Percentiles rank a stretch among this genome's conserved stretches.
These are phyloP conservation scores for Corinectria fuckeliana DNA, from an alignment of 2,329 filamentous ascomycete genomes.

Conservation along the genomic window DNA sequence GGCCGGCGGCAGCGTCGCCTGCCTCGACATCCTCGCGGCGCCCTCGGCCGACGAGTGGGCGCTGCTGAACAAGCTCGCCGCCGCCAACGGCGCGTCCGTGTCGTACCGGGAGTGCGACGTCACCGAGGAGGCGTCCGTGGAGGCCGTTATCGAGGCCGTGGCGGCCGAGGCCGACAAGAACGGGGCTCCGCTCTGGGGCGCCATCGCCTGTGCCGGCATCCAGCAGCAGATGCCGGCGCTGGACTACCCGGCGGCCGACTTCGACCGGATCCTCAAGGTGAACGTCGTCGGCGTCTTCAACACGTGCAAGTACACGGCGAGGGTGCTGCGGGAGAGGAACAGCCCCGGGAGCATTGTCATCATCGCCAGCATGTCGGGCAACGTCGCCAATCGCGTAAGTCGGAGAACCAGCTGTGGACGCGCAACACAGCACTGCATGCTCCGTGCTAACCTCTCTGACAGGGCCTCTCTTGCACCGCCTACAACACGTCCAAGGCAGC, in stretches of 20 bases:
- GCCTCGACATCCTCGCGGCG: slow-evolving; percentile 52
- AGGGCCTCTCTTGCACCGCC: slow-evolving; percentile 68
- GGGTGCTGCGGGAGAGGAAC: slow-evolving; percentile 55
- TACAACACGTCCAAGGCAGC: slow-evolving; percentile 70
- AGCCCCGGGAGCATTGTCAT: slow-evolving; percentile 56
- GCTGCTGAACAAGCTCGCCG: slow-evolving; percentile 49
- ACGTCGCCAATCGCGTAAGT: slow-evolving; percentile 57
- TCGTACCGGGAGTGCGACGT: slow-evolving; percentile 55
- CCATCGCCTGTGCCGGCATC: slow-evolving; percentile 56
- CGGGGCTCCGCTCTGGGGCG: slow-evolving; percentile 45
- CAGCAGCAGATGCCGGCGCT: slow-evolving; percentile 54
- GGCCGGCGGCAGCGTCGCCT: slow-evolving; percentile 56
- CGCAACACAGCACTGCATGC: not conserved
- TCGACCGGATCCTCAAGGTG: slow-evolving; percentile 72
- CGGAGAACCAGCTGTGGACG: not conserved
- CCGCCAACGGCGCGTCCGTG: slow-evolving; percentile 41
- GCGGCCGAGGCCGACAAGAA: slow-evolving; percentile 42
- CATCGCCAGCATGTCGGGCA: slow-evolving; percentile 57
- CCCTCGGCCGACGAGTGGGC: slow-evolving; percentile 50
- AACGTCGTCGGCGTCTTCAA: slow-evolving; percentile 75
- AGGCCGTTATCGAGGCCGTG: slow-evolving; percentile 45
- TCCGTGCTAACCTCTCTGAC: not conserved
- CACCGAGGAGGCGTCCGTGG: slow-evolving; percentile 50
- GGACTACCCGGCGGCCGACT: slow-evolving; percentile 61
- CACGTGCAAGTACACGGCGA: slow-evolving; percentile 73